Conservation (phyloP, 441 rosid species). For the Geranium incanum region DNA sequence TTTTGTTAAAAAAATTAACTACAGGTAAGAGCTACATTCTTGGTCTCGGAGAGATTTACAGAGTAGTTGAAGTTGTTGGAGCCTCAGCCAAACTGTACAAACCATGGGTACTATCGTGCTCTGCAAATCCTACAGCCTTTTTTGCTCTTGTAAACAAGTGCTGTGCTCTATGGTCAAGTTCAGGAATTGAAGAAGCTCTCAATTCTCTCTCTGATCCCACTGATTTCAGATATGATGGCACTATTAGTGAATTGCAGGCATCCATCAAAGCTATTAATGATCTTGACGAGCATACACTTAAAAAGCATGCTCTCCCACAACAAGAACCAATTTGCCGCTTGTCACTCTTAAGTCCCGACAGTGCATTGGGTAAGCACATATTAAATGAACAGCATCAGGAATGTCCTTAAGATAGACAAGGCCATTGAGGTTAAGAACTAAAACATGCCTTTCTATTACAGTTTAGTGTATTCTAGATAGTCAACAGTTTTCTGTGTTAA, state of each 20-base stretch:
- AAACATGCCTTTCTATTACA: not conserved
- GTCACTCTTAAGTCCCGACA: constrained; percentile 35
- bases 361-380: constrained; percentile 39
- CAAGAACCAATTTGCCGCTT: constrained; percentile 39
- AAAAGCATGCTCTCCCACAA: constrained; percentile 31
- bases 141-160: constrained; percentile 43
- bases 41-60: constrained; percentile 66
- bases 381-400: not conserved
- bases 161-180: constrained; percentile 46
- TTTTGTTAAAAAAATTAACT: constrained; percentile 7
- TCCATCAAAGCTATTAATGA: constrained; percentile 36
- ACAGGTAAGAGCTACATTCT: constrained; percentile 48
- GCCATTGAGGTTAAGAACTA: not conserved
- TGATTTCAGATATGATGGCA: constrained; percentile 27
- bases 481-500: not conserved
- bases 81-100: constrained; percentile 45
- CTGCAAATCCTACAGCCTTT: constrained; percentile 25
- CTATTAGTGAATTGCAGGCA: constrained; percentile 28
- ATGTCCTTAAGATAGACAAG: not conserved
- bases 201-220: constrained; percentile 32
- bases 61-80: constrained; percentile 50
- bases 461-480: not conserved
- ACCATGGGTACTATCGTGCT: constrained; percentile 52
- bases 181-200: constrained; percentile 60
- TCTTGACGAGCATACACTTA: constrained; percentile 33